Evolutionary conservation across 2,329 filamentous ascomycete species (phyloP), one percentile per base, ranked within the genome.

Genomic region (Penicillium sclerotiorum): DNA sequence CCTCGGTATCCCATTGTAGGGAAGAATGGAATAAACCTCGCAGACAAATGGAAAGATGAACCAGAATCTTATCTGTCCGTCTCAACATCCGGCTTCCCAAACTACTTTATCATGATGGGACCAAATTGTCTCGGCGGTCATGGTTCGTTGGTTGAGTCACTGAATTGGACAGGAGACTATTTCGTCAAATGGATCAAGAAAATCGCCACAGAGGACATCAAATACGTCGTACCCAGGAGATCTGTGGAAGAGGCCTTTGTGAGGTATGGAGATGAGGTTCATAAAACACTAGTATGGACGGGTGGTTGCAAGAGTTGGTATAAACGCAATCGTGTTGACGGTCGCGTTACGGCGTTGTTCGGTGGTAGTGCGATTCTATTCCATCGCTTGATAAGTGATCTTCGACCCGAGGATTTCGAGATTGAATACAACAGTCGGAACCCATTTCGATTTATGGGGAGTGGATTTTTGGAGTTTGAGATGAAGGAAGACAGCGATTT

Each of bases 281-380:
- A 81, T 60, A 69, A 73, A 55, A 61, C 69, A 3, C 48, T 62
- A 21, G 58, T 59, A 8, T 62, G 59, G 59, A 57, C 59, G 2
- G 58, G 56, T 15, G 44, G 53, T 8, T 83, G 80, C 62, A 74
- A 73, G 51, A 79, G 75, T 45, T 83, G 80, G 80, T 83, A 83
- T 61, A 77, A 79, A 60, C 70, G 73, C 25, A 70, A 71, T 30
- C 68, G 60, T 2, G 60, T 69, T 4, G 71, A 77, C 37, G 75
- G 77, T 15, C 64, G 73, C 30, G 70, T 79, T 27, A 71, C 73
- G 17, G 76, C 75, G 6, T 63, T 74, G n/a, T 79, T 73, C 58
- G 69, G 73, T 9, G 77, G 77, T 20, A 73, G 69, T 49, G 66
- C 69, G 8, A 63, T 73, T 38, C 61, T 72, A 17, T 76, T 72